Conservation (phyloP, 768 basidiomycete species). For the Leccinum longicurvipes region DNA sequence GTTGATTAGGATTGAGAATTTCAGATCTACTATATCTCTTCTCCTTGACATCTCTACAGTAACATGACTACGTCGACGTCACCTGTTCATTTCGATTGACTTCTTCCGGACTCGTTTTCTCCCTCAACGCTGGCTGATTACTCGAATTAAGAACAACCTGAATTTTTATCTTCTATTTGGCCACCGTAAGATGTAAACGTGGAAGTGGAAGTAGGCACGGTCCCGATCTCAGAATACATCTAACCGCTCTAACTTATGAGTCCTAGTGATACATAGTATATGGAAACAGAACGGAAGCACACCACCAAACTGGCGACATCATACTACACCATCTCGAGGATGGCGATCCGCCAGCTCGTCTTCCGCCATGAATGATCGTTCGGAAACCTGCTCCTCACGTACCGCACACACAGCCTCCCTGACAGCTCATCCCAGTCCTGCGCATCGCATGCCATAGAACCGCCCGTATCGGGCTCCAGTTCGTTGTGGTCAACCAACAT, state of each 20-base stretch:
- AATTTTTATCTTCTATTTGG: background rate
- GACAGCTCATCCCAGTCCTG: constrained; percentile 34
- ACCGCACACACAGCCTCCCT: constrained; percentile 27
- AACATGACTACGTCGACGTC: too few relatives aligned
- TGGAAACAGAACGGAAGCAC: background rate
- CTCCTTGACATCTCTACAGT: too few relatives aligned
- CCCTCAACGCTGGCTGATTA: too few relatives aligned
- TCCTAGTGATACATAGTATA: background rate
- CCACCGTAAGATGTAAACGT: background rate
- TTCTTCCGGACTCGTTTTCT: too few relatives aligned
- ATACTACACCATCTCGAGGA: constrained; percentile 25
- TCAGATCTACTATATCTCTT: background rate
- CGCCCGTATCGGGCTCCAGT: constrained; percentile 1
- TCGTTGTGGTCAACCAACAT: constrained; percentile 25
- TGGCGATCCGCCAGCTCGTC: constrained; percentile 20
- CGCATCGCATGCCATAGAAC: constrained; percentile 16
- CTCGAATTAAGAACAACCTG: too few relatives aligned
- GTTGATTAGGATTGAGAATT: background rate
- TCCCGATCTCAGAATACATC: background rate
- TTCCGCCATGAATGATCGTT: constrained; percentile 25
- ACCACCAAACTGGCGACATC: background rate
- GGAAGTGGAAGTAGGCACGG: too few relatives aligned
- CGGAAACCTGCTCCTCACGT: constrained; percentile 19
- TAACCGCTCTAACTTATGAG: background rate
- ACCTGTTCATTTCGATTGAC: too few relatives aligned